These are phyloP conservation scores for Amphirosellinia nigrospora DNA, from an alignment of 495 filamentous ascomycete species.

Conservation along the genomic window DNA sequence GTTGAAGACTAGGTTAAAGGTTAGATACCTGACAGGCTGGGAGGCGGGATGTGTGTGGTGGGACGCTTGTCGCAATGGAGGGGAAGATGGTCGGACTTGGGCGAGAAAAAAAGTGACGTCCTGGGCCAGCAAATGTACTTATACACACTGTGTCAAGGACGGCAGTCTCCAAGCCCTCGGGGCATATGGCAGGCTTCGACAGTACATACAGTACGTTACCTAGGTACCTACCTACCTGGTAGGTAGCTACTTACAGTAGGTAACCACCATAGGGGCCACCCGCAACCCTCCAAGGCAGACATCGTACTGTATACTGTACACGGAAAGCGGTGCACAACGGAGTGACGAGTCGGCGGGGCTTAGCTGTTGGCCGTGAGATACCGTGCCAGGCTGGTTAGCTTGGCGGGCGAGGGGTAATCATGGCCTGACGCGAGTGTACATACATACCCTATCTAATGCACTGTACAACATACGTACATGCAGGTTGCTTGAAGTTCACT, in stretches of 20 bases:
- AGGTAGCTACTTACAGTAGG: too few species aligned
- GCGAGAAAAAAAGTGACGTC: slow-evolving; percentile 29
- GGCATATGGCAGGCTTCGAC: neutral
- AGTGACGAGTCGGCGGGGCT: slow-evolving; percentile 27
- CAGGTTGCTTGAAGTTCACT: slow-evolving; percentile 8
- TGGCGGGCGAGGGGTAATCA: slow-evolving; percentile 22
- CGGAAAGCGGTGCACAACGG: neutral
- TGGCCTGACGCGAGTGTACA: slow-evolving; percentile 6
- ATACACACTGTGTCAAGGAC: slow-evolving; percentile 17
- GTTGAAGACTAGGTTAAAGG: slow-evolving; percentile 21
- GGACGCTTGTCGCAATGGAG: slow-evolving; percentile 44
- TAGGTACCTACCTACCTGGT: too few species aligned
- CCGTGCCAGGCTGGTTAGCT: neutral
- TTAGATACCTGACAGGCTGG: slow-evolving; percentile 34
- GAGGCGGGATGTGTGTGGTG: slow-evolving; percentile 39
- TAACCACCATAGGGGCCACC: too few species aligned
- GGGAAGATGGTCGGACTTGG: slow-evolving; percentile 39
- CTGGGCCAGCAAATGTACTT: neutral
- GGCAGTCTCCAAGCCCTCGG: neutral
- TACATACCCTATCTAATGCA: neutral
- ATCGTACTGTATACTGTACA: too few species aligned
- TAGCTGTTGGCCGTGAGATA: slow-evolving; percentile 21
- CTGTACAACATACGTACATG: slow-evolving; percentile 25
- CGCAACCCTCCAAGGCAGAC: slow-evolving; percentile 3
- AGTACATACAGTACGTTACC: neutral